Evolutionary conservation across 2,329 filamentous ascomycete genomes (phyloP).

Genomic region (Ophiostoma sp.): DNA sequence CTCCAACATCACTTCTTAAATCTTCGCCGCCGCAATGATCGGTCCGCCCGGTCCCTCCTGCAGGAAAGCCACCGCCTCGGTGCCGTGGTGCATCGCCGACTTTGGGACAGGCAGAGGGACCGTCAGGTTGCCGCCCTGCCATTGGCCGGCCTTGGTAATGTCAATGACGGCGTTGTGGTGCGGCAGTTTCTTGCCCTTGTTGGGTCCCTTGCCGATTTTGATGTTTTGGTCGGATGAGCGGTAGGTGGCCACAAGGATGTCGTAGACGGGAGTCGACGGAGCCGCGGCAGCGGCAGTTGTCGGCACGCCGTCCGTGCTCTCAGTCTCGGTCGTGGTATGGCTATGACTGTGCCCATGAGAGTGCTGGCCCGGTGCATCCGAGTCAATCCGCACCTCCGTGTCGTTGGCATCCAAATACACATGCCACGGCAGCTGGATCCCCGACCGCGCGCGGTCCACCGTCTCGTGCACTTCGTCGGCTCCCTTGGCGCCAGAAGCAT

Average conservation of each 20-base stretch:
- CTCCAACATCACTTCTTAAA: too few species aligned
- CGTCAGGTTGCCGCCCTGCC: constrained; percentile 37
- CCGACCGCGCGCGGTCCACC: constrained; percentile 26
- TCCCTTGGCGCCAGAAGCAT: constrained; percentile 33
- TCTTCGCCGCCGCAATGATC: constrained; percentile 22
- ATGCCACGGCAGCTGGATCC: constrained; percentile 29
- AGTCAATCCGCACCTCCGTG: constrained; percentile 33
- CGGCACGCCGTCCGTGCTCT: too few species aligned
- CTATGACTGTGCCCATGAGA: too few species aligned
- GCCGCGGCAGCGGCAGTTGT: too few species aligned
- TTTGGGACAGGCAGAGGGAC: constrained; percentile 32
- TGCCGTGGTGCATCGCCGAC: constrained; percentile 27
- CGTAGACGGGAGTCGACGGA: background rate
- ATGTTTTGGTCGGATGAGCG: constrained; percentile 34
- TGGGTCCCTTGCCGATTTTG: constrained; percentile 38
- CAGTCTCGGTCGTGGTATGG: too few species aligned
- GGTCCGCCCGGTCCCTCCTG: constrained; percentile 19
- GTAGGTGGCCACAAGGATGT: constrained; percentile 31
- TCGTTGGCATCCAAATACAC: constrained; percentile 35
- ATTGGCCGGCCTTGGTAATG: constrained; percentile 40
- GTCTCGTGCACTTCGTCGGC: constrained; percentile 32
- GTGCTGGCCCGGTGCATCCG: constrained; percentile 26
- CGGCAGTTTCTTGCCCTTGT: constrained; percentile 41
- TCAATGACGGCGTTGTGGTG: constrained; percentile 39
- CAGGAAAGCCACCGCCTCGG: constrained; percentile 23